Percentiles rank a stretch among this genome's conserved stretches.
Evolutionary conservation across 2,329 filamentous ascomycete genomes (phyloP).

Genomic region (Rutstroemia sp.): DNA sequence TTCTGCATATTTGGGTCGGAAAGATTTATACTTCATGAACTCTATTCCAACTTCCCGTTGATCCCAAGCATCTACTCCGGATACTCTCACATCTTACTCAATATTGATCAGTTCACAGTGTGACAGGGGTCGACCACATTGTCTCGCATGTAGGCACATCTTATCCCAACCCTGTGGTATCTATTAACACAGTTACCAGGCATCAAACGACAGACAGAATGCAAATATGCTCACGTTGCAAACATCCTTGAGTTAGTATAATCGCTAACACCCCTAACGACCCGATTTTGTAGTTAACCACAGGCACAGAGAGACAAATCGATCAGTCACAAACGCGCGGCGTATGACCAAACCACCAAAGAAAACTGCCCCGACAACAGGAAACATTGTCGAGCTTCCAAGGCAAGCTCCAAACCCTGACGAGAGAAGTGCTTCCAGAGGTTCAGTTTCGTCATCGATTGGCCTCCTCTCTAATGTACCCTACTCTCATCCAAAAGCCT

Average conservation of each 20-base stretch:
- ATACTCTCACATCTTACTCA: neutral
- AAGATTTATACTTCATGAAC: neutral
- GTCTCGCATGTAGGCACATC: constrained; percentile 49
- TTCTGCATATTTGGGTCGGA: too few species aligned
- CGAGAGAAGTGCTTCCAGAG: constrained; percentile 21
- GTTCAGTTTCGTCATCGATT: constrained; percentile 34
- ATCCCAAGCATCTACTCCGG: neutral
- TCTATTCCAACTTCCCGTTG: neutral
- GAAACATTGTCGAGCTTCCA: constrained; percentile 19
- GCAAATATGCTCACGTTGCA: constrained; percentile 68
- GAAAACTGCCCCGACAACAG: constrained; percentile 35
- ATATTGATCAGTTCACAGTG: constrained; percentile 43
- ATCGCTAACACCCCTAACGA: neutral
- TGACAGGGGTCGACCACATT: constrained; percentile 64
- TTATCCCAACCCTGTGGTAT: constrained; percentile 1
- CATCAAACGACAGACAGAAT: constrained; percentile 69
- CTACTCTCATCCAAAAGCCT: constrained; percentile 61
- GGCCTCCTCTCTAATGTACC: constrained; percentile 66
- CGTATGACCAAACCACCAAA: constrained; percentile 52
- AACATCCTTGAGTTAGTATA: constrained; percentile 64
- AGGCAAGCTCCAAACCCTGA: constrained; percentile 18
- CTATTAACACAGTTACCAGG: constrained; percentile 37
- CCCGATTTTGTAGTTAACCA: neutral
- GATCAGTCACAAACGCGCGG: constrained; percentile 44
- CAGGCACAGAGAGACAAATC: constrained; percentile 45